These are phyloP conservation scores for Xerocomellus chrysenteron DNA, from an alignment of 768 basidiomycete genomes.

Conservation along the genomic window DNA sequence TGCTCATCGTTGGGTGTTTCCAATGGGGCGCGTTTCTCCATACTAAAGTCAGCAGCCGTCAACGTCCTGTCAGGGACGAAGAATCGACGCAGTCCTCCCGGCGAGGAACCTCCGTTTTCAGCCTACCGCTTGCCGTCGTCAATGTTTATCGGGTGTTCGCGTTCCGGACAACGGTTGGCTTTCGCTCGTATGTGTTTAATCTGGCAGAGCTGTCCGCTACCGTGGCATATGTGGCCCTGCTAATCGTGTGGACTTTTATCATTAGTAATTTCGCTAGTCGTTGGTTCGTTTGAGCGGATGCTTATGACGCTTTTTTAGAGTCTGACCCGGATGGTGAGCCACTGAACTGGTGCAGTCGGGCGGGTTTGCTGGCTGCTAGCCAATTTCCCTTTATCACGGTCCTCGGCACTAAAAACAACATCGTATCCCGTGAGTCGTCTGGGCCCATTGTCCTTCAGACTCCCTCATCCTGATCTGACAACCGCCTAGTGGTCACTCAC, in stretches of 20 bases:
- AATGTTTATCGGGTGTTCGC: constrained; percentile 37
- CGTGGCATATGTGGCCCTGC: constrained; percentile 35
- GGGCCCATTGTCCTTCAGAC: neutral
- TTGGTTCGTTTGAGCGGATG: neutral
- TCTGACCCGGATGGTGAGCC: constrained; percentile 19
- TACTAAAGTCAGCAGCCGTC: constrained; percentile 14
- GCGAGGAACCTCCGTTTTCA: constrained; percentile 14
- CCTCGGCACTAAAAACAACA: constrained; percentile 45
- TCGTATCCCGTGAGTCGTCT: constrained; percentile 17
- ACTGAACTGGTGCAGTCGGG: constrained; percentile 35
- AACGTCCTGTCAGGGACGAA: constrained; percentile 3
- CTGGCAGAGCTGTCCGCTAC: constrained; percentile 41
- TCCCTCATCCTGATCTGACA: neutral
- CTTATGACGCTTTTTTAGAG: constrained; percentile 12
- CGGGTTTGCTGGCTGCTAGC: constrained; percentile 30
- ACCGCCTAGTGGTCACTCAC: constrained; percentile 20
- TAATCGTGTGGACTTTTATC: constrained; percentile 38
- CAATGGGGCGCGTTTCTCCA: constrained; percentile 15
- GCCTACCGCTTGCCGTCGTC: constrained; percentile 31
- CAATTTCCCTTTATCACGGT: constrained; percentile 42
- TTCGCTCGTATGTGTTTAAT: constrained; percentile 39
- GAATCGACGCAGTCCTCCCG: neutral
- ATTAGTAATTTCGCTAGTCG: constrained; percentile 32
- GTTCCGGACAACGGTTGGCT: constrained; percentile 37
- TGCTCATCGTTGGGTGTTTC: constrained; percentile 20